Evolutionary conservation across 345 rosid genomes (phyloP), one percentile per base, ranked within the genome.

Genomic region (Erucastrum elatum): DNA sequence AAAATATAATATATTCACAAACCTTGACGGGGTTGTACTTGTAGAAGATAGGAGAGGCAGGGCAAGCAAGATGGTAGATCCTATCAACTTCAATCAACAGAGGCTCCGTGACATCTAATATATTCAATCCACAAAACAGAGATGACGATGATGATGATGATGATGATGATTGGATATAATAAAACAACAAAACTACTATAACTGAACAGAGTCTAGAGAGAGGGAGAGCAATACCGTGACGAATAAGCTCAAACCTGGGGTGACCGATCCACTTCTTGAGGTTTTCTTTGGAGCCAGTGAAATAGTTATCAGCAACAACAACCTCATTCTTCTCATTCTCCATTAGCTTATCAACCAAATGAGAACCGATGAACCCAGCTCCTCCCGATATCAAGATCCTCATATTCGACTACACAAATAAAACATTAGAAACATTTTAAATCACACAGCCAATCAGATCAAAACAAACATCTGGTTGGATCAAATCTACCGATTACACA

Each of bases 281-380:
- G 84, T 94, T 94, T 63, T 92, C 98, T 83, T 92, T 94, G 1
- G 92, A 86, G 59, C 98, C 98, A 61, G 98, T 92, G 84, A 92
- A 94, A 81, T 87, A 92, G 80, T 94, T 92, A 73, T 94, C 97
- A 66, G 71, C 98, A 62, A 92, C 98, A 69, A 90, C 80, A 46
- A 94, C 94, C 92, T 91, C 96, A 66, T 95, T 93, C 87, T 91
- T 91, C 77, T 91, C 97, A 73, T 93, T 91, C 77, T 91, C 94
- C 99, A 93, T 95, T 3, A 93, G 83, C 82, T 73, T 91, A 87
- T 95, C 99, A 66, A 93, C 99, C 70, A 93, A 85, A 66, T 95
- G 99, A 33, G 99, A 95, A 1, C 99, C 99, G 15, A 95, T 95
- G 85, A 91, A 95, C n/a, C 99, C 98, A 81, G 99, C 99, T 81